A percentile compares a stretch with the other conserved stretches of the same genome.
Evolutionary conservation across 257 asterid species (phyloP).

Genomic region (Nicotiana sylvestris): DNA sequence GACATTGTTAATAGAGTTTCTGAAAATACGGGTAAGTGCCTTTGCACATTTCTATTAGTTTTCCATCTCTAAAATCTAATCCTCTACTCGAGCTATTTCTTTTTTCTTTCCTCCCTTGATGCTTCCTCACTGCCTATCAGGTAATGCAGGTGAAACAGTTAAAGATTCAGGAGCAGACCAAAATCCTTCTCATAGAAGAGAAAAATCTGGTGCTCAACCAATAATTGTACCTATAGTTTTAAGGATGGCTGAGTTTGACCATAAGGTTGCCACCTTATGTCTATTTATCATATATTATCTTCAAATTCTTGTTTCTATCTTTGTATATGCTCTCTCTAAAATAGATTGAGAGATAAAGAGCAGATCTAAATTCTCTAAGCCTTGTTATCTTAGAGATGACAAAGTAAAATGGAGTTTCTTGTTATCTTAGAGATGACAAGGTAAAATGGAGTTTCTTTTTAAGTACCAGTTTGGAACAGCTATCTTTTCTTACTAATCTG

Average conservation of each 20-base stretch:
- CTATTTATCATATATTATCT: neutral
- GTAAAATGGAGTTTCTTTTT: neutral
- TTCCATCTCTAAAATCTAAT: neutral
- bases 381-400: neutral
- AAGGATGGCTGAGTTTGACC: conserved; percentile 95
- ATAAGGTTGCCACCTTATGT: conserved; percentile 45
- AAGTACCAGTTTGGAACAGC: conserved; percentile 5
- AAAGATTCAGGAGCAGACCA: conserved; percentile 38
- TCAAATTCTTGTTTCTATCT: conserved; percentile 8
- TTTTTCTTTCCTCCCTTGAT: neutral
- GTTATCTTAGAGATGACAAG: neutral
- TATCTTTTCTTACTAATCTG: neutral
- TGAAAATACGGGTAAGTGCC: conserved; percentile 42
- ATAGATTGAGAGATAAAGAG: neutral
- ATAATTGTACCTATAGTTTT: conserved; percentile 80
- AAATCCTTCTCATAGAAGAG: conserved; percentile 41
- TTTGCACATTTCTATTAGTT: neutral
- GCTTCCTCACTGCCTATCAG: conserved; percentile 1
- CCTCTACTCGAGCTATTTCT: conserved; percentile 11
- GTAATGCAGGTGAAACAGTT: conserved; percentile 43
- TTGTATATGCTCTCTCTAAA: neutral
- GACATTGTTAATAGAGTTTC: conserved; percentile 34
- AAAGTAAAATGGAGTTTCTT: neutral
- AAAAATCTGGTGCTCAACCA: conserved; percentile 81
- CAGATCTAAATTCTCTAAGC: neutral